Conservation (phyloP, 208 protist species). For the Porcisia deanei region DNA sequence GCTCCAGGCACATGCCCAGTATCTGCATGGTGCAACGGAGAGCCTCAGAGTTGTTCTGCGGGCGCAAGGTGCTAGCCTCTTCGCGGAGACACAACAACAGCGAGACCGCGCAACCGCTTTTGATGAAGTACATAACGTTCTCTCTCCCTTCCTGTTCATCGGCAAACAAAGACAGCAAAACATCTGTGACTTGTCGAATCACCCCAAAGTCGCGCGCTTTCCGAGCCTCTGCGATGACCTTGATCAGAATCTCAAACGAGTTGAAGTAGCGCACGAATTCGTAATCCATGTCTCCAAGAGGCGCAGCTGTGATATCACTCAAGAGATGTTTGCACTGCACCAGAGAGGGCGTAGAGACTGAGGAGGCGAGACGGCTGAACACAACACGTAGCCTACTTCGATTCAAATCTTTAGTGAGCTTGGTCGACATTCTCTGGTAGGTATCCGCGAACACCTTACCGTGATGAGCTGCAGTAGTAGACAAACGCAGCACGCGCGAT, state of each 20-base stretch:
- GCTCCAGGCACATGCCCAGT: slow-evolving; percentile 60
- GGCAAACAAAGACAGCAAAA: slow-evolving; percentile 48
- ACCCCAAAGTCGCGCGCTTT: slow-evolving; percentile 50
- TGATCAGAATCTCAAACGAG: slow-evolving; percentile 53
- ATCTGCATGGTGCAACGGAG: slow-evolving; percentile 48
- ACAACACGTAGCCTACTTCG: slow-evolving; percentile 62
- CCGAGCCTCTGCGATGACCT: slow-evolving; percentile 60
- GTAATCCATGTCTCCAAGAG: slow-evolving; percentile 61
- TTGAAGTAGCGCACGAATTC: slow-evolving; percentile 88
- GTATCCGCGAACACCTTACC: slow-evolving; percentile 66
- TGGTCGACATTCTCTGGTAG: slow-evolving; percentile 76
- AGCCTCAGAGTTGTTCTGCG: slow-evolving; percentile 38
- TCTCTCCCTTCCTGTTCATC: slow-evolving; percentile 54
- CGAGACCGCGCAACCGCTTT: slow-evolving; percentile 47
- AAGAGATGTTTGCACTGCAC: slow-evolving; percentile 65
- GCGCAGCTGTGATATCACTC: slow-evolving; percentile 47
- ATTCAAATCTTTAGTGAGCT: slow-evolving; percentile 70
- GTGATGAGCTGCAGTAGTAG: slow-evolving; percentile 46
- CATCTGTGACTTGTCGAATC: slow-evolving; percentile 40
- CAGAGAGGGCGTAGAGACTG: slow-evolving; percentile 25
- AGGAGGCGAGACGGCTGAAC: slow-evolving; percentile 53
- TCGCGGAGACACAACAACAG: slow-evolving; percentile 60
- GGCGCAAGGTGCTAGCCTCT: slow-evolving; percentile 49
- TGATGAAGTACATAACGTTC: slow-evolving; percentile 69
- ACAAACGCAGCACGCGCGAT: slow-evolving; percentile 48